Conservation (phyloP, 2,329 filamentous ascomycete species). For the Diaporthe longicolla region DNA sequence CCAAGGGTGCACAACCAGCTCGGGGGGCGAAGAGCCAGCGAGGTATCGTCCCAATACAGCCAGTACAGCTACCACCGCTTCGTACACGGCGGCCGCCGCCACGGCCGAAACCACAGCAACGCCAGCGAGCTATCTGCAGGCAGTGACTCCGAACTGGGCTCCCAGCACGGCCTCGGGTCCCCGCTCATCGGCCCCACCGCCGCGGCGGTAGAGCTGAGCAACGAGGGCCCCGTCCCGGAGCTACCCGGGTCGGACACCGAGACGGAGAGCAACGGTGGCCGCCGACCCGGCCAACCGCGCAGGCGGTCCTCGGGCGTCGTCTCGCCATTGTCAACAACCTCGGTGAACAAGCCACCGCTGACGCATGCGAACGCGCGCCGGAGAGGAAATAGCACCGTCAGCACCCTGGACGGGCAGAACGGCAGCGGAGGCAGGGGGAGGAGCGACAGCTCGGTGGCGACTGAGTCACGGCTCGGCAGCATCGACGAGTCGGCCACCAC, state of each 20-base stretch:
- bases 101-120: constrained; percentile 60
- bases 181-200: constrained; percentile 43
- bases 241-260: constrained; percentile 52
- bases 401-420: constrained; percentile 44
- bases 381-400: constrained; percentile 48
- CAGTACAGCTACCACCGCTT: constrained; percentile 47
- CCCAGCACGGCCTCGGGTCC: constrained; percentile 41
- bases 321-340: constrained; percentile 36
- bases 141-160: constrained; percentile 49
- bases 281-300: constrained; percentile 39
- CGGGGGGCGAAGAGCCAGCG: constrained; percentile 49
- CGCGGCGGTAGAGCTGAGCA: constrained; percentile 56
- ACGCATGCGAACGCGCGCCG: constrained; percentile 44
- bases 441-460: constrained; percentile 45
- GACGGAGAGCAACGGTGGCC: constrained; percentile 38
- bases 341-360: constrained; percentile 24
- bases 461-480: constrained; percentile 48
- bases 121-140: constrained; percentile 58
- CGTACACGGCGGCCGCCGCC: constrained; percentile 48
- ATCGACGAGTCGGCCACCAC: constrained; percentile 58
- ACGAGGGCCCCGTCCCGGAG: constrained; percentile 53
- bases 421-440: constrained; percentile 41
- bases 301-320: constrained; percentile 27
- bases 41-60: constrained; percentile 55
- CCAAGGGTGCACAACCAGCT: constrained; percentile 43